Base-by-base conservation (phyloP, 805 yeast species). In the Ogataea angusta region DNA sequence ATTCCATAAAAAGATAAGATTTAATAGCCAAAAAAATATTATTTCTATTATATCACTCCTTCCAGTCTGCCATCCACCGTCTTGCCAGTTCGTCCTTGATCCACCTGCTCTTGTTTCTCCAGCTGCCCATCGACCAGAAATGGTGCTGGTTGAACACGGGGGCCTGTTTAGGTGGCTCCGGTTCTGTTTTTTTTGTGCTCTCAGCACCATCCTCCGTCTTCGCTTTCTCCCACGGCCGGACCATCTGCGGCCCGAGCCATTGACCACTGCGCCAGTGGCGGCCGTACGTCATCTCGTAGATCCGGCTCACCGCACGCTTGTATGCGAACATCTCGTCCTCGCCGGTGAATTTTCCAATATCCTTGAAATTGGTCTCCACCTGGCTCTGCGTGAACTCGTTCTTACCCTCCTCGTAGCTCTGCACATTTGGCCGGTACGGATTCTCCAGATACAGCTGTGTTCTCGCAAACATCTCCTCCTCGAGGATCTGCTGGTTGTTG, bases 271-370 rank as follows among this genome's bases (percentile, higher is more conserved):
- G 69, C 83, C 86, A 82, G 6, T 46, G 45, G 4, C 35, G 40
- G 1, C 64, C 55, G 21, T 54, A 52, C 1, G 60, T 53, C 68
- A 64, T 63, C 22, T 55, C 72, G 38, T 69, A 68, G 26, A 83
- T 69, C 47, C 90, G 63, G 51, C 82, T 77, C 1, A 82, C 80
- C 0, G 90, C 89, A 48, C 90, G 63, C 46, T 76, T 78, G 52
- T 73, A 82, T 3, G 90, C 88, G 61, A 82, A 82, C 62, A 72
- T 72, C 54, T 83, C 90, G 59, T 82, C 90, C 51, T 83, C 87
- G 17, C 90, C 90, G 0, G 88, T 82, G 51, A 82, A 83, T 8
- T 79, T 77, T 9, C 67, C 64, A 14, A 71, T 56, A 37, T 78
- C 69, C 10, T 72, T 66, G 49, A 69, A 78, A 50, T 77, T 67